A percentile compares a stretch with the other conserved stretches of the same genome.
Evolutionary conservation across 2,329 filamentous ascomycete genomes (phyloP).

Genomic region (Hysterium pulicare): DNA sequence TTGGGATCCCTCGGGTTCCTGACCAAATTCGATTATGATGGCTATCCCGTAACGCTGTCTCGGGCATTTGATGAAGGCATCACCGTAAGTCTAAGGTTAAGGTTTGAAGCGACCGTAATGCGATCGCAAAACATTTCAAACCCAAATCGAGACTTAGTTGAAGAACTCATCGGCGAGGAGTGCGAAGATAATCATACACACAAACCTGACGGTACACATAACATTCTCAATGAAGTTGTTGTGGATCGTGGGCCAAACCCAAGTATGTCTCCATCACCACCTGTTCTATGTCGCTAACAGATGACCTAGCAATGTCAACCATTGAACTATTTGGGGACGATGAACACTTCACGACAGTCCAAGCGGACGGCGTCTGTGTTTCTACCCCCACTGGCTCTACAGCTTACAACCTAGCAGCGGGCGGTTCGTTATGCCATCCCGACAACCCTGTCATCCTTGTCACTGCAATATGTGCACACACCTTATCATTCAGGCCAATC

Average conservation of each 20-base stretch:
- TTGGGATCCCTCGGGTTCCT: constrained; percentile 90
- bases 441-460: constrained; percentile 96
- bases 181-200: constrained; percentile 82
- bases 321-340: constrained; percentile 93
- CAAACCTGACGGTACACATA: constrained; percentile 75
- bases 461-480: constrained; percentile 92
- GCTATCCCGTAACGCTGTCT: constrained; percentile 66
- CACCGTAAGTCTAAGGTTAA: constrained; percentile 78
- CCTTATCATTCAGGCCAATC: constrained; percentile 91
- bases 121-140: constrained; percentile 58
- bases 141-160: constrained; percentile 56
- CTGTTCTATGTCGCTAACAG: background rate
- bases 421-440: constrained; percentile 91
- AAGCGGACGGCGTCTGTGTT: constrained; percentile 89
- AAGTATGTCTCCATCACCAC: constrained; percentile 55
- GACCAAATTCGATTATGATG: constrained; percentile 90
- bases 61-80: constrained; percentile 78
- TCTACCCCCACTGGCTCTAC: constrained; percentile 93
- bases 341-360: constrained; percentile 89
- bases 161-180: constrained; percentile 86
- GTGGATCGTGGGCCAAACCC: constrained; percentile 91
- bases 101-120: constrained; percentile 95
- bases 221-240: constrained; percentile 96
- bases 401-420: constrained; percentile 91
- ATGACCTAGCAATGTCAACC: constrained; percentile 71